Base-by-base conservation (phyloP, 1,139 yeast species). In the Blastobotrys malaysiensis region DNA sequence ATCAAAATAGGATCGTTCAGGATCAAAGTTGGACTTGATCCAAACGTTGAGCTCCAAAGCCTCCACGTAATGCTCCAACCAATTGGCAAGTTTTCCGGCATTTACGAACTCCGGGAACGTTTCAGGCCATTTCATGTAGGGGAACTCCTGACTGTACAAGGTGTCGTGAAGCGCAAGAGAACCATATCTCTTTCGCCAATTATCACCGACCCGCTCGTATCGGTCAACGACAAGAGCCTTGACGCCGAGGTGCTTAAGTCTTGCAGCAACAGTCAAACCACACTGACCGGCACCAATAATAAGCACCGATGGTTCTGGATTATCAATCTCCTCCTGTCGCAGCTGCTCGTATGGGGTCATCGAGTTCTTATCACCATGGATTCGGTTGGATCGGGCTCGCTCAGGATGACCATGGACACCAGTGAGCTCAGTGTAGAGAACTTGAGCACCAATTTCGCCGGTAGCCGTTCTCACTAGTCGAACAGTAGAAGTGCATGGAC, bases 221-320 rank as follows among this genome's bases (percentile, higher is more conserved):
- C 69, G 65, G 49, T 76, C 79, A 13, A 76, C 66, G 52, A 76
- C 69, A 48, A 76, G 62, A 1, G 70, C 63, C 50, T 68, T 67
- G 45, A 73, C 63, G n/a, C 79, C 78, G 65, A 73, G 67, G 9
- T 66, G 63, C 58, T 73, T 74, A 59, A 76, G 66, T 48, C 78
- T 65, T 1, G 79, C 77, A 31, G 79, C 78, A 39, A 69, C 61
- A 16, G 72, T 70, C 45, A 76, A 61, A 6, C 79, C 79, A 52
- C 74, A 70, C 59, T 76, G 79, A 21, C 79, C 79, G 49, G 76
- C 79, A 45, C 79, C 79, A 46, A 75, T 74, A 55, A 76, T 66
- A 22, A 76, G 64, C 16, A 75, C 78, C 13, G 70, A 52, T 2
- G 79, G 79, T 54, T 73, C 60, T 46, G 61, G 61, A 61, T 51